Evolutionary conservation across 805 yeast genomes (phyloP), one percentile per base, ranked within the genome.

Genomic region (Yarrowia deformans): DNA sequence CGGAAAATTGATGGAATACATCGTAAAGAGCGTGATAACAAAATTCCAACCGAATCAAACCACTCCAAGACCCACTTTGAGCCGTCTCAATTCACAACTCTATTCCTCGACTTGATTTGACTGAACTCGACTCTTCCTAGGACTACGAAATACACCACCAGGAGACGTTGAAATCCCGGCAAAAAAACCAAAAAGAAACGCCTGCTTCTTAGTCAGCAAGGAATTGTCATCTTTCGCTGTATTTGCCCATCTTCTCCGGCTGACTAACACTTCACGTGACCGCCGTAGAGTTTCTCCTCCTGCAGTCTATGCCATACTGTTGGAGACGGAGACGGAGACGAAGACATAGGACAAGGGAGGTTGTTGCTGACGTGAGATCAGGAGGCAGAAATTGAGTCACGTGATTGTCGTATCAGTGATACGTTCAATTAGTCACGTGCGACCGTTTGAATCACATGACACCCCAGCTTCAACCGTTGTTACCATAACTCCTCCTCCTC

Each of bases 91-190:
- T 12, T 14, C 18, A 13, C 35, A 29, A 48, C 34, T 32, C 52
- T 48, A 48, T 14, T 48, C 8, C 29, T 23, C 29, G 29, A 23
- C 29, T 2, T 2, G 29, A n/a, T n/a, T n/a, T n/a, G n/a, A n/a
- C n/a, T n/a, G n/a, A n/a, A 23, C 29, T 23, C 29, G 29, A 23
- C 29, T 23, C 29, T 23, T 4, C 7, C 32, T 39, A 49, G 55
- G 55, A 49, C 39, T 48, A 8, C 18, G 32, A 29, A 32, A 49
- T 34, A 49, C 55, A 49, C 55, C 55, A 49, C 29, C 14, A 19
- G 8, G 12, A 19, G 16, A 19, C 6, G 23, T n/a, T n/a, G n/a
- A n/a, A n/a, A n/a, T n/a, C n/a, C n/a, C 34, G 29, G 2, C 29
- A 23, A 23, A 23, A n/a, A n/a, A n/a, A n/a, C n/a, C n/a, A n/a